phyloP scores from a whole-genome alignment of 2,329 filamentous ascomycete genomes.

The Microdochium bolleyi region DNA sequence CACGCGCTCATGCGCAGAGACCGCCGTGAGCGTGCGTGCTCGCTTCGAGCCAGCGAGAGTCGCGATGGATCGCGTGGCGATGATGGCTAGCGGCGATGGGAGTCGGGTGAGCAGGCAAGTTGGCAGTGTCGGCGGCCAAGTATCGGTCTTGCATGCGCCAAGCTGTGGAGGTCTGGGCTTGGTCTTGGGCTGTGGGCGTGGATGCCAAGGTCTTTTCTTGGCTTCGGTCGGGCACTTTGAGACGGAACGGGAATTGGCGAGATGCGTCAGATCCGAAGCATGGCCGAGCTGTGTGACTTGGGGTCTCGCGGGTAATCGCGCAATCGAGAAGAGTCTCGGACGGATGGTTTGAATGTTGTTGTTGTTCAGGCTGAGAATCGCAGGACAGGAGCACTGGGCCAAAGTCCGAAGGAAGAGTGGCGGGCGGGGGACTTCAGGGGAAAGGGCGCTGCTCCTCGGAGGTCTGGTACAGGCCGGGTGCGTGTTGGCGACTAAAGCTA shows the following conservation, averaged over 20 bases:
- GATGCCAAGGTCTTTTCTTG: not conserved
- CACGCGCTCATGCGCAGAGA: not conserved
- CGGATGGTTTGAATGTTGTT: too few relatives aligned
- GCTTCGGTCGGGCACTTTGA: not conserved
- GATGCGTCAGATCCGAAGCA: not conserved
- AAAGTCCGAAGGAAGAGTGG: too few relatives aligned
- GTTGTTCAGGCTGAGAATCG: too few relatives aligned
- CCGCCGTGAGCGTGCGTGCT: not conserved
- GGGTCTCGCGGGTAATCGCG: too few relatives aligned
- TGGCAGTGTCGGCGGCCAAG: constrained; percentile 12
- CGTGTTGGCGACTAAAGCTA: too few relatives aligned
- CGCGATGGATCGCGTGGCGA: not conserved
- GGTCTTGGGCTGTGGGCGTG: constrained; percentile 15
- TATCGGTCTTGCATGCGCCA: constrained; percentile 19
- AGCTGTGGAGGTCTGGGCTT: constrained; percentile 18
- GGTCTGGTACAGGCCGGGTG: too few relatives aligned
- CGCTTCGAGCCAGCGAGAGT: not conserved
- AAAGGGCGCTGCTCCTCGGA: too few relatives aligned
- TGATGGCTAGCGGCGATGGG: not conserved
- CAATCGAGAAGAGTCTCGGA: too few relatives aligned
- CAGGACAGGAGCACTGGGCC: too few relatives aligned
- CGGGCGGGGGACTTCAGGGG: too few relatives aligned
- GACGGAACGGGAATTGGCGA: not conserved
- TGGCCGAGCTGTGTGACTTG: not conserved
- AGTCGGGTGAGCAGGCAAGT: constrained; percentile 2